Conservation (phyloP, 208 protist genomes). For the Leishmania gerbilli region DNA sequence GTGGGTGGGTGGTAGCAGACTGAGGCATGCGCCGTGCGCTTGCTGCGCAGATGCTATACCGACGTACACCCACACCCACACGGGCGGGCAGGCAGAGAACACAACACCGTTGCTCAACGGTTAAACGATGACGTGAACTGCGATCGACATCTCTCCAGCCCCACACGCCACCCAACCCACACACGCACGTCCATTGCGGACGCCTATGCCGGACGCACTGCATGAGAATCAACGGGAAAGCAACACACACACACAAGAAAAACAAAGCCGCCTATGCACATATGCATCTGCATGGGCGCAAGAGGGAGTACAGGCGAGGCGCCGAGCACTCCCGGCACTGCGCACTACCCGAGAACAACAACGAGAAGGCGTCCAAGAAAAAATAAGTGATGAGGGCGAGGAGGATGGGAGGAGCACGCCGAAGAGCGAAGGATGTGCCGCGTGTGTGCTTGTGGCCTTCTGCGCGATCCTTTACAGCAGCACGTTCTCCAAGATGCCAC, state of each 20-base stretch:
- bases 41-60: neutral
- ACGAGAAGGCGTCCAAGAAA: too few species aligned
- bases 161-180: neutral
- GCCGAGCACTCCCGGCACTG: neutral
- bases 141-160: neutral
- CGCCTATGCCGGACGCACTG: neutral
- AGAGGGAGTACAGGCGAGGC: neutral
- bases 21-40: neutral
- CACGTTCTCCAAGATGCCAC: conserved; percentile 76
- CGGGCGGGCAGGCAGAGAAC: too few species aligned
- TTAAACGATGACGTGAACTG: neutral
- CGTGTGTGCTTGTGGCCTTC: neutral
- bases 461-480: conserved; percentile 20
- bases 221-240: neutral
- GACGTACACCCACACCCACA: neutral
- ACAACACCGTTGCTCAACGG: too few species aligned
- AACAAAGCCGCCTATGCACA: neutral
- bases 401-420: too few species aligned
- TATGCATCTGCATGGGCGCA: too few species aligned
- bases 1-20: neutral
- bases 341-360: too few species aligned
- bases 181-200: neutral
- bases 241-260: neutral
- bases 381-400: too few species aligned
- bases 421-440: neutral